Base-by-base conservation (phyloP, 169 alveolate species). In the Eimeria praecox region DNA sequence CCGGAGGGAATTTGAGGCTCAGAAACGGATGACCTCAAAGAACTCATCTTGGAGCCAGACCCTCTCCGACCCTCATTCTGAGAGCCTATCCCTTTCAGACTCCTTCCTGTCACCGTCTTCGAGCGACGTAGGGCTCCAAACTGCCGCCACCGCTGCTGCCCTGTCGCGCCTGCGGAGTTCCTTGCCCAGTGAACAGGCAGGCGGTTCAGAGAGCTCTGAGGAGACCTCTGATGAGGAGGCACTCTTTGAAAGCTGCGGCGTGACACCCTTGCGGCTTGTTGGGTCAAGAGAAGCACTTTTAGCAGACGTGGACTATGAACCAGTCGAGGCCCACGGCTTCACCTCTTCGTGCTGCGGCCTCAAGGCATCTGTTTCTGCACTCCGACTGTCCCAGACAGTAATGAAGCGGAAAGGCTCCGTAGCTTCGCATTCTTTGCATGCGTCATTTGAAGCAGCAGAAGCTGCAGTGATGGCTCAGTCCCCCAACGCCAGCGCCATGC, bases 241-340 rank as follows among this genome's bases (percentile, higher is more conserved):
- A 22, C 30, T 59, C 40, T 6, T 42, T 27, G 93, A 52, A 33
- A 30, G 35, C 54, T 38, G 64, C 64, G 56, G 35, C 44, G 49
- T n/a, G 46, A 33, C 44, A 14, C 80, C n/a, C 12, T 22, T 22
- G 59, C 62, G 83, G 46, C 52, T 24, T 56, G 33, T 35, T 42
- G 93, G 75, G 18, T 87, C 82, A 40, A 18, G 82, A 46, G 93
- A 87, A n/a, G 83, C 56, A 20, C 64, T 62, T 35, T 35, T 87
- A 83, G 44, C 93, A 5, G 93, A 87, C 71, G 59, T 87, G 64
- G 83, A 87, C 93, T 87, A 87, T 62, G 93, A 87, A 35, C 93
- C 93, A n/a, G 93, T 87, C 44, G 93, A 87, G 82, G 93, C 78
- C 49, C 78, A 87, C n/a, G 93, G 93, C 30, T 87, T 87, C 62